A percentile compares a stretch with the other conserved stretches of the same genome.
These are phyloP conservation scores for Atkinsonella texensis DNA, from an alignment of 2,329 filamentous ascomycete species.

Conservation along the genomic window DNA sequence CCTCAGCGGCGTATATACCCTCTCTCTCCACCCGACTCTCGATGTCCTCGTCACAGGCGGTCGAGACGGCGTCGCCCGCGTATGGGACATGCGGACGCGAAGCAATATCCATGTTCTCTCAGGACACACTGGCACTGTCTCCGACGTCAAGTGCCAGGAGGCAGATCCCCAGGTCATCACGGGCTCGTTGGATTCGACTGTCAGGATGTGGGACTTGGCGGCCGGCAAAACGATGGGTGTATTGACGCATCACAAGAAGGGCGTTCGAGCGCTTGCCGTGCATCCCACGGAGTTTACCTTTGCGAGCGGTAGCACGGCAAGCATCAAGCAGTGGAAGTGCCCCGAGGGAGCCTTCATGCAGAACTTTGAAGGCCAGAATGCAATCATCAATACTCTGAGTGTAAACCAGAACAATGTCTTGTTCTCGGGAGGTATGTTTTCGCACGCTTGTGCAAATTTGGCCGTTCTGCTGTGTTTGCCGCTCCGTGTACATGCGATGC, in stretches of 20 bases:
- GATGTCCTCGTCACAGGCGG: constrained; percentile 93
- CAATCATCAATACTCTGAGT: constrained; percentile 87
- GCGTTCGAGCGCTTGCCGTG: constrained; percentile 69
- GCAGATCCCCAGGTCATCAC: constrained; percentile 93
- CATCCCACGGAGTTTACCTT: constrained; percentile 96
- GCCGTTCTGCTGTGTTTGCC: no score
- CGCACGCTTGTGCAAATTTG: no score
- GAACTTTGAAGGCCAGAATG: constrained; percentile 93
- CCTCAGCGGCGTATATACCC: constrained; percentile 86
- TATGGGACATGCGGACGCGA: constrained; percentile 97
- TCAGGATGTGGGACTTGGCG: constrained; percentile 88
- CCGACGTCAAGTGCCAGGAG: constrained; percentile 85
- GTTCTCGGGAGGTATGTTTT: constrained; percentile 63
- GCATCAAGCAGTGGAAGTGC: constrained; percentile 99
- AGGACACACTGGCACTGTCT: constrained; percentile 83
- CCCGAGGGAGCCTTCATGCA: constrained; percentile 98
- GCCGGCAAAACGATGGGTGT: constrained; percentile 95
- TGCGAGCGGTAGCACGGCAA: constrained; percentile 78
- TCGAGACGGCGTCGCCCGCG: constrained; percentile 82
- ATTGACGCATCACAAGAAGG: constrained; percentile 96
- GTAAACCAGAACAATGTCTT: constrained; percentile 93
- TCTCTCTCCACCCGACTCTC: constrained; percentile 85
- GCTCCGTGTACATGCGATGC: neutral
- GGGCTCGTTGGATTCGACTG: constrained; percentile 81
- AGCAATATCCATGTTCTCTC: constrained; percentile 90